These are phyloP conservation scores for Blastobotrys serpentis DNA, from an alignment of 1,139 yeast species.

Conservation along the genomic window DNA sequence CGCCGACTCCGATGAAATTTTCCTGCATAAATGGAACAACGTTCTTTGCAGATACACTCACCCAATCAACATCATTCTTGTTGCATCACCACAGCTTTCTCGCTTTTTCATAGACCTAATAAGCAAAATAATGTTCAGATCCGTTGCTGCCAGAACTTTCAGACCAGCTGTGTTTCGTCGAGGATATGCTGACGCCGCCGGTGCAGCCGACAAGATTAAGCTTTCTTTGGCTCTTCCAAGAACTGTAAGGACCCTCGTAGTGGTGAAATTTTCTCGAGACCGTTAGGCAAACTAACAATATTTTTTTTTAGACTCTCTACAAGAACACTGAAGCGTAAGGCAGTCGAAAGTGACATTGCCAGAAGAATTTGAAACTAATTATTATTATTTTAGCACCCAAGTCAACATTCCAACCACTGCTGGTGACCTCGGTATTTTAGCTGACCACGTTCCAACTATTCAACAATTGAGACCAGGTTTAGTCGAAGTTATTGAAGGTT, in stretches of 20 bases:
- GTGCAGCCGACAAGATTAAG: slow-evolving; percentile 73
- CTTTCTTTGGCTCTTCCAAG: slow-evolving; percentile 74
- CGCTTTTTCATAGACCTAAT: background rate
- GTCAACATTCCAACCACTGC: slow-evolving; percentile 95
- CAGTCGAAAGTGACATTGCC: background rate
- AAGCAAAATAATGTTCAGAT: slow-evolving; percentile 22
- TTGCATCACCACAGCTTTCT: background rate
- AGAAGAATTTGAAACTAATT: background rate
- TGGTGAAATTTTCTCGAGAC: background rate
- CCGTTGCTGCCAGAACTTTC: slow-evolving; percentile 36
- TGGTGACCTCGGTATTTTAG: slow-evolving; percentile 96
- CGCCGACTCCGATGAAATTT: too few species aligned
- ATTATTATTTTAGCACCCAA: slow-evolving; percentile 79
- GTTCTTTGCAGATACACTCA: background rate
- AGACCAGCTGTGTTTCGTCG: slow-evolving; percentile 65
- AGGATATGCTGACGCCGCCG: slow-evolving; percentile 85
- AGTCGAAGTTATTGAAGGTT: slow-evolving; percentile 81
- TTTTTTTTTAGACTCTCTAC: slow-evolving; percentile 40
- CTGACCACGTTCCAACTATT: slow-evolving; percentile 96
- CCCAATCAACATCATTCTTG: background rate
- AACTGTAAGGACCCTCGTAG: slow-evolving; percentile 21
- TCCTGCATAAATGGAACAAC: too few species aligned
- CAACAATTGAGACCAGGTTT: slow-evolving; percentile 98
- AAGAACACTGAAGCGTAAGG: slow-evolving; percentile 48
- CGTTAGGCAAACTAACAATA: background rate